A percentile compares a stretch with the other conserved stretches of the same genome.
These are phyloP conservation scores for Physcomitrellopsis africana DNA, from an alignment of 225 moss, liverwort and hornwort genomes.

Conservation along the genomic window DNA sequence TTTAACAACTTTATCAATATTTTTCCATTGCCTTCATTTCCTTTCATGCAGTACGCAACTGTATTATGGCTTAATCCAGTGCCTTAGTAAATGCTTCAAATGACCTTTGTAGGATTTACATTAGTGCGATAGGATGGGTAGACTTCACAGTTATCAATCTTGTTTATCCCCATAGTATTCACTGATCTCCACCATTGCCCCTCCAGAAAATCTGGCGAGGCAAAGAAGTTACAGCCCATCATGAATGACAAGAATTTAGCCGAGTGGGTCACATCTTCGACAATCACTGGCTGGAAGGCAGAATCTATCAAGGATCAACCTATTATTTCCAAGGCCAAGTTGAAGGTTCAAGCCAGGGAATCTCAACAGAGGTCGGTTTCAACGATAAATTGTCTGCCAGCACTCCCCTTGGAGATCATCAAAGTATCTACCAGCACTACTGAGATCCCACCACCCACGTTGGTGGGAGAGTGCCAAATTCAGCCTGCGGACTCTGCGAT, in stretches of 20 bases:
- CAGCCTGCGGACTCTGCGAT: conserved; percentile 3
- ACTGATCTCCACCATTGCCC: no score
- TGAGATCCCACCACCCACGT: neutral
- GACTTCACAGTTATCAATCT: neutral
- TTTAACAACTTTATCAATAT: neutral
- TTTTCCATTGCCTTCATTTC: neutral
- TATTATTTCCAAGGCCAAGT: neutral
- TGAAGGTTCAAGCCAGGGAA: conserved; percentile 7
- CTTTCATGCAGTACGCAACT: neutral
- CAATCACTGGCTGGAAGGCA: conserved; percentile 29
- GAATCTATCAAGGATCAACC: conserved; percentile 17
- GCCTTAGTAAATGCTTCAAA: neutral
- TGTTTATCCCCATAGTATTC: neutral
- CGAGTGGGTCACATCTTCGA: conserved; percentile 42
- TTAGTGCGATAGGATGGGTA: no score
- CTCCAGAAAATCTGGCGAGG: conserved; percentile 23
- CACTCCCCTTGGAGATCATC: neutral
- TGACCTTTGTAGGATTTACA: no score
- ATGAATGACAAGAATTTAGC: conserved; percentile 38
- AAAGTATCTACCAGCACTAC: neutral
- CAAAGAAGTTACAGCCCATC: conserved; percentile 15
- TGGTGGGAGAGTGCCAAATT: neutral
- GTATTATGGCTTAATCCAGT: neutral
- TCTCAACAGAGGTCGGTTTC: conserved; percentile 5
- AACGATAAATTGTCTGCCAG: neutral